Evolutionary conservation across 345 rosid genomes (phyloP).

Genomic region (Psidium friedrichsthalianum): DNA sequence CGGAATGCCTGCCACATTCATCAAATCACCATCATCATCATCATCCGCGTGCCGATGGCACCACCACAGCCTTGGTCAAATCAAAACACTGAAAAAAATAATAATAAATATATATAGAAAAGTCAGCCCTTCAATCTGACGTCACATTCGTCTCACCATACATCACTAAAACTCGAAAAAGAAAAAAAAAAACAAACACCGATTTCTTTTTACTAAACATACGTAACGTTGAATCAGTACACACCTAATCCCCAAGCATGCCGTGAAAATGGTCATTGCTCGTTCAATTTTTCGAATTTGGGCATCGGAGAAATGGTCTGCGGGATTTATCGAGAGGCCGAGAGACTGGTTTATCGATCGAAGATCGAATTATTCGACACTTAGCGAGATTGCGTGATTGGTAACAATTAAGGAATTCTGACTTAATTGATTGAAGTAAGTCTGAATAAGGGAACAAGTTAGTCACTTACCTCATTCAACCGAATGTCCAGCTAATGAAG

Average conservation of each 20-base stretch:
- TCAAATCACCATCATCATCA: too few species aligned
- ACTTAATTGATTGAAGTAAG: not conserved
- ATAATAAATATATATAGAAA: not conserved
- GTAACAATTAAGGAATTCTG: rapidly evolving
- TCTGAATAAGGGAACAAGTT: rapidly evolving
- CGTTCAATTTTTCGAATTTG: too few species aligned
- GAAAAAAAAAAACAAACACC: not conserved
- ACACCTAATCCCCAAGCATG: not conserved
- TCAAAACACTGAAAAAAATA: not conserved
- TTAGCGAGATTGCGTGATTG: rapidly evolving
- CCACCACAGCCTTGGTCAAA: too few species aligned
- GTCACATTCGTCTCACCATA: not conserved
- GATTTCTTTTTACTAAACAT: not conserved
- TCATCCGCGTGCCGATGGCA: too few species aligned
- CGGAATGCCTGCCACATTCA: too few species aligned
- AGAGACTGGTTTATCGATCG: rapidly evolving
- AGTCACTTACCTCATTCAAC: not conserved
- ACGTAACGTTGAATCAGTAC: not conserved
- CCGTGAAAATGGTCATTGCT: not conserved
- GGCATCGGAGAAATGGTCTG: not conserved
- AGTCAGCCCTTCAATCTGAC: not conserved
- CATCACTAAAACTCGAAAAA: not conserved
- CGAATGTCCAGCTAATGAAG: not conserved
- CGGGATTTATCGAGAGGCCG: rapidly evolving
- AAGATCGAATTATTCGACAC: not conserved